Base-by-base conservation (phyloP, 345 rosid species). In the Hibiscus mutabilis region DNA sequence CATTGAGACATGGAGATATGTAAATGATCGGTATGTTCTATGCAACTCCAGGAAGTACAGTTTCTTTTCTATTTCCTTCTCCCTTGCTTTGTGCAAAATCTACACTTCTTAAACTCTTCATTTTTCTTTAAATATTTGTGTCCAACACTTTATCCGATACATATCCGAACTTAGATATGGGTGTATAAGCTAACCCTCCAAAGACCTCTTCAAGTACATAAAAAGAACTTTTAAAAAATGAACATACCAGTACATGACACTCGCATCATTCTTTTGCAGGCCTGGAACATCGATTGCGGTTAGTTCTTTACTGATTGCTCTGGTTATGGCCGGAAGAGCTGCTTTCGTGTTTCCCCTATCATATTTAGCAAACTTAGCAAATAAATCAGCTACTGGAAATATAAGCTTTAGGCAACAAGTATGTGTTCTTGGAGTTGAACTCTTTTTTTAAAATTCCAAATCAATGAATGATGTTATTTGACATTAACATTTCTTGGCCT, bases 311-410 rank as follows among this genome's bases (percentile, higher is more conserved):
- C 76, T 96, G 81, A 73, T 96, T 55, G 91, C 82, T 27, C 75
- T 96, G 64, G 86, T 96, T 66, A 81, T 96, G 84, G 79, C 78
- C 29, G 98, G 99, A 80, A 87, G 98, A 81, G 99, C 99, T 72
- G 98, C 98, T 49, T 92, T 95, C 31, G 98, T 95, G 72, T 95
- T 95, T 29, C 99, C 99, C 3, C 77, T 96, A 44, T 96, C 99
- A 46, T 87, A 92, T 74, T 25, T 96, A 9, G 83, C 97, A 73
- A 96, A 96, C 90, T 78, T 96, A 69, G 68, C 82, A 3, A 92
- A 86, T 85, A 92, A 96, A 82, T 67, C 82, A 63, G 74, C 79
- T 15, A 64, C 56, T 15, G 98, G 92, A 14, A 96, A 58, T 78
- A 84, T 96, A 73, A 52, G 76, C 88, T 69, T 92, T 72, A 86